Base-by-base conservation (phyloP, 306 rosid species). In the Dicorynia guianensis region DNA sequence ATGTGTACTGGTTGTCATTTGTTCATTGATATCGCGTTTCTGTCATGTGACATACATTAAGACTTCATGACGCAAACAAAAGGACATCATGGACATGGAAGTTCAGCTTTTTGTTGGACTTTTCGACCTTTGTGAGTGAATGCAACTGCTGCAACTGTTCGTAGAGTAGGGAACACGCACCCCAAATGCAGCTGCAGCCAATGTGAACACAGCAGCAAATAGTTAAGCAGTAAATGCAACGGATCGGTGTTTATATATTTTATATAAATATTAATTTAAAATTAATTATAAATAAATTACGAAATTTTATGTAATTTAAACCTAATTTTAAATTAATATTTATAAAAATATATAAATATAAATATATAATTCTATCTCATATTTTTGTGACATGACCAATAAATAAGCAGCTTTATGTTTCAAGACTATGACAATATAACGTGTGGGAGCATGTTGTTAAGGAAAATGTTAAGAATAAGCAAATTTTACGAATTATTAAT, bases 1-100 rank as follows among this genome's bases (percentile, higher is more conserved):
- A 57, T 76, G 85, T 71, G 81, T 76, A 33, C 74, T 49, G 34
- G n/a, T 46, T 58, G 78, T 71, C 71, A 79, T 76, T 39, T 11
- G 13, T 76, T 81, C 81, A 69, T 70, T 81, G 70, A 76, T 76
- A 44, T 81, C 81, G 75, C 70, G 30, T 25, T 25, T 25, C 49
- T 61, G 54, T 19, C 67, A 48, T 68, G 47, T 39, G 61, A 64
- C 73, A 53, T 62, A 52, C 30, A 25, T 25, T 25, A 25, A 25
- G 1, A 25, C 30, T 25, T 25, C 30, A 25, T 25, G 30, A 25
- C 42, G 62, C 25, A 64, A 80, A 66, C 18, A 12, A 66, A 52
- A 55, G 30, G 36, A 39, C 43, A n/a, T 55, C 5, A 50, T 69
- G 61, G 35, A 42, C 72, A 63, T 74, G 74, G 70, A 38, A 42